A percentile compares a stretch with the other conserved stretches of the same genome.
These are phyloP conservation scores for Arabidopsis thaliana DNA, from an alignment of 345 rosid genomes.

Conservation along the genomic window TAIR10.1 NC_003075.7:10082001-10082500, in stretches of 20 bases:
- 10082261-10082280: conserved; percentile 47
- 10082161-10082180: conserved; percentile 39
- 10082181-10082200: conserved; percentile 28
- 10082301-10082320: conserved; percentile 47
- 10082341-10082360: conserved; percentile 76
- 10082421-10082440: not conserved
- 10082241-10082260: conserved; percentile 52
- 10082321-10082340: conserved; percentile 57
- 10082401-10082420: not conserved
- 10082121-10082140: not conserved
- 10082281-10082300: conserved; percentile 35
- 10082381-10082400: not conserved
- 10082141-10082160: not conserved
- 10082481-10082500: not conserved
- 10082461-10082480: not conserved
- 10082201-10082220: not conserved
- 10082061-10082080: not conserved
- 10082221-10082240: conserved; percentile 71
- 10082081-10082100: conserved; percentile 6
- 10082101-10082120: conserved; percentile 34
- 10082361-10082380: conserved; percentile 66
- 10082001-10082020: conserved; percentile 38
- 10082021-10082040: conserved; percentile 31
- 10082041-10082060: conserved; percentile 15
- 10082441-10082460: not conserved